Evolutionary conservation across 345 rosid species (phyloP), one percentile per base, ranked within the genome.

Genomic region (Cardamine chenopodiifolia): DNA sequence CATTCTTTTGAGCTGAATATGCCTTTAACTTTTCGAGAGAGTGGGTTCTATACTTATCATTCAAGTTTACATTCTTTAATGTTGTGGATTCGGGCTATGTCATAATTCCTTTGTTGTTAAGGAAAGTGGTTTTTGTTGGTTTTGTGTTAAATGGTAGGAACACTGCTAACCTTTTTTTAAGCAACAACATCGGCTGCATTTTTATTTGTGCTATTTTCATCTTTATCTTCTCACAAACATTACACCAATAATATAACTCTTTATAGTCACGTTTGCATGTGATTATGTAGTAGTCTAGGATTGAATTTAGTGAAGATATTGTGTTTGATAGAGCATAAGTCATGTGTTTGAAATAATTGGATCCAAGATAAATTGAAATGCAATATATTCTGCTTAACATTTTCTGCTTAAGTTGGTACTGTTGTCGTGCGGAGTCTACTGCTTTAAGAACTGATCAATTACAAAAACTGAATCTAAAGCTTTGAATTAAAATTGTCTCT

Each of bases 41-140:
- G n/a, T n/a, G n/a, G n/a, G n/a, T n/a, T n/a, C n/a, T 8, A 50
- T 7, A 26, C 32, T 66, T 52, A 78, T 68, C 61, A 64, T 65
- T 71, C 57, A 58, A 49, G 63, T 77, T 71, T 71, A 65, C 62
- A 44, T 42, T 26, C 55, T 78, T 58, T 65, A 1, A 66, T 71
- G 69, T 32, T 37, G 66, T 63, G 71, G 44, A 70, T 77, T 42
- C 67, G n/a, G n/a, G n/a, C n/a, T n/a, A n/a, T n/a, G n/a, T n/a
- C n/a, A n/a, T n/a, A 66, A 39, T 78, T 78, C 52, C 81, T 78
- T 78, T 78, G 81, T 66, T 78, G 73, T 72, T 78, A 78, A 78
- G 81, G 77, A 78, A 77, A 77, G 81, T 77, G 76, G 39, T 72
- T 29, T 53, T 42, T 72, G 65, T 68, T 72, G 76, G 25, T 72